A percentile compares a stretch with the other conserved stretches of the same genome.
Conservation (phyloP, 495 filamentous ascomycete species). For the Penicillium subrubescens region DNA sequence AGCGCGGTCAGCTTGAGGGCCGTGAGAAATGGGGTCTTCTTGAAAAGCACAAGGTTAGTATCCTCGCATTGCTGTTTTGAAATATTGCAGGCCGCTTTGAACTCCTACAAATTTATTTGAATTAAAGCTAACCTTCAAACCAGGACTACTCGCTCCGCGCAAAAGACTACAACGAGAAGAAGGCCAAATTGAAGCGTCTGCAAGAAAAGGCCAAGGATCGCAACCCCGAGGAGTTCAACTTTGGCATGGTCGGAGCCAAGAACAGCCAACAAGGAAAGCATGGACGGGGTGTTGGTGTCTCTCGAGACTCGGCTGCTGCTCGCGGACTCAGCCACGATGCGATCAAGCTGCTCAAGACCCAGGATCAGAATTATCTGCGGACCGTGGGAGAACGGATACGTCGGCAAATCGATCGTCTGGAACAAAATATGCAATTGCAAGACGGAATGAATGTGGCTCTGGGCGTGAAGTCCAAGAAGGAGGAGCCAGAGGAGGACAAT, state of each 20-base stretch:
- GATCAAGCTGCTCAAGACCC: constrained; percentile 90
- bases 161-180: constrained; percentile 84
- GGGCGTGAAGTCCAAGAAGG: constrained; percentile 30
- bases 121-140: constrained; percentile 21
- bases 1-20: constrained; percentile 83
- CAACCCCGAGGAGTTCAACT: constrained; percentile 97
- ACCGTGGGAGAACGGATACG: constrained; percentile 63
- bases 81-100: neutral
- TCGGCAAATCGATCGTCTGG: constrained; percentile 60
- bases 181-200: constrained; percentile 74
- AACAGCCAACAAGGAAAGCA: constrained; percentile 59
- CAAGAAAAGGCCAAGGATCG: constrained; percentile 79
- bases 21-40: constrained; percentile 82
- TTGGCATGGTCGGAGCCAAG: constrained; percentile 74
- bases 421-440: constrained; percentile 53
- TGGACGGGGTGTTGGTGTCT: constrained; percentile 48
- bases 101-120: neutral
- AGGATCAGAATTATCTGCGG: constrained; percentile 87
- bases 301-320: constrained; percentile 39
- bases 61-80: neutral
- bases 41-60: constrained; percentile 79
- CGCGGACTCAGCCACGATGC: constrained; percentile 61
- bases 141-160: constrained; percentile 92
- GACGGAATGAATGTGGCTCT: constrained; percentile 35
- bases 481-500: constrained; percentile 25